A percentile compares a stretch with the other conserved stretches of the same genome.
Conservation (phyloP, 768 basidiomycete genomes). For the Crepidotus variabilis region DNA sequence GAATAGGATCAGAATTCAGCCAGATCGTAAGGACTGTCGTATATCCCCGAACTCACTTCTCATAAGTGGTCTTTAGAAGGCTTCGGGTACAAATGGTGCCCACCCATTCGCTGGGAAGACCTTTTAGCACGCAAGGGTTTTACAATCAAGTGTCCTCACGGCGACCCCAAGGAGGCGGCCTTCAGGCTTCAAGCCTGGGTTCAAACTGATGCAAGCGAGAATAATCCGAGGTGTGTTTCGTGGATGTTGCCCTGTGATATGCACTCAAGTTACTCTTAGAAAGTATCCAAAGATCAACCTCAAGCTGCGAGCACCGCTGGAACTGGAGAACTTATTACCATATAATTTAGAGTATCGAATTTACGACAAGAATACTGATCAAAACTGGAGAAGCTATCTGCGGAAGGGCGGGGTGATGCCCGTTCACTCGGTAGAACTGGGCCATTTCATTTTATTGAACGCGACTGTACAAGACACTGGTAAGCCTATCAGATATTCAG, state of each 20-base stretch:
- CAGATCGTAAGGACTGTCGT: slow-evolving; percentile 70
- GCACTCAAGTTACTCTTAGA: slow-evolving; percentile 44
- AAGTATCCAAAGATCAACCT: slow-evolving; percentile 83
- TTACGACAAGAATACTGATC: slow-evolving; percentile 91
- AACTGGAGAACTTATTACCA: slow-evolving; percentile 92
- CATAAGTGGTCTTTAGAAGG: slow-evolving; percentile 56
- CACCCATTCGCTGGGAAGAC: slow-evolving; percentile 87
- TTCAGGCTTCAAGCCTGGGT: slow-evolving; percentile 95
- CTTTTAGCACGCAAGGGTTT: slow-evolving; percentile 65
- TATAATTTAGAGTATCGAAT: slow-evolving; percentile 95
- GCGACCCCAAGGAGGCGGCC: slow-evolving; percentile 75
- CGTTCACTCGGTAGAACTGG: slow-evolving; percentile 90
- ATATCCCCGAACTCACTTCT: background rate
- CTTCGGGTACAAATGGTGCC: slow-evolving; percentile 94
- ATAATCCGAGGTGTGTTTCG: slow-evolving; percentile 44
- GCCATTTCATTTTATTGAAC: slow-evolving; percentile 86
- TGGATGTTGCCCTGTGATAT: slow-evolving; percentile 74
- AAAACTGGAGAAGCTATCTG: slow-evolving; percentile 93
- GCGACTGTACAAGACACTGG: slow-evolving; percentile 90
- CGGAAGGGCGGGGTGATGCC: slow-evolving; percentile 94
- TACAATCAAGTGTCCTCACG: slow-evolving; percentile 82
- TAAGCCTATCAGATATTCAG: slow-evolving; percentile 26
- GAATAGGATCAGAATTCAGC: slow-evolving; percentile 80
- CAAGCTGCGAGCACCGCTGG: slow-evolving; percentile 87
- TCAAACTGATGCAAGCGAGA: slow-evolving; percentile 59